Conservation (phyloP, 2,329 filamentous ascomycete genomes). For the Aspergillus amoenus region DNA sequence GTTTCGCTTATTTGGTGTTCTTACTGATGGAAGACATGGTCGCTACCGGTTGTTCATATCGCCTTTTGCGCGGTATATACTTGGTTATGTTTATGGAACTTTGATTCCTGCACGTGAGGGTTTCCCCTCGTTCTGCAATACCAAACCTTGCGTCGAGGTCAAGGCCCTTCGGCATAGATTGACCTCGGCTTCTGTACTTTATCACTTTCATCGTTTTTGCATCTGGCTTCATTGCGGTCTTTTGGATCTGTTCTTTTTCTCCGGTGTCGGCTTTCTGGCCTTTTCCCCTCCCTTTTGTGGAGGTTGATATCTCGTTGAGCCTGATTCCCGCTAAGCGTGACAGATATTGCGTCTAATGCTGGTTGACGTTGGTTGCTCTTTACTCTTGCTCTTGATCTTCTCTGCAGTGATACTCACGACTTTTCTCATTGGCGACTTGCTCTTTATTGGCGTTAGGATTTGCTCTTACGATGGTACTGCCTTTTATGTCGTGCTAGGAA, state of each 20-base stretch:
- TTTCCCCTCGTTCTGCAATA: neutral
- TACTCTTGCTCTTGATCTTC: conserved; percentile 7
- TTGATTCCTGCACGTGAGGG: conserved; percentile 2
- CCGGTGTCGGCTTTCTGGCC: conserved; percentile 10
- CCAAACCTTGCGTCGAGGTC: conserved; percentile 7
- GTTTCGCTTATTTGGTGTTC: conserved; percentile 17
- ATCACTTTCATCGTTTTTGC: conserved; percentile 26
- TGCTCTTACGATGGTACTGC: conserved; percentile 21
- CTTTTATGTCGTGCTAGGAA: conserved; percentile 22
- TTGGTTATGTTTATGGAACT: conserved; percentile 4
- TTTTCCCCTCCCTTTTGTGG: conserved; percentile 4
- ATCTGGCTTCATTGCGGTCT: neutral
- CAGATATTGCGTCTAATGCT: conserved; percentile 13
- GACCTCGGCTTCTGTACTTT: conserved; percentile 30
- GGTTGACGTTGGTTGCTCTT: neutral
- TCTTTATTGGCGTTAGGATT: conserved; percentile 30
- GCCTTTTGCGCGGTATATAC: neutral
- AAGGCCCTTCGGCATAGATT: conserved; percentile 13
- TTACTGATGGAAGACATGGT: conserved; percentile 14
- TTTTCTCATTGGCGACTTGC: conserved; percentile 29
- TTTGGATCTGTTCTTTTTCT: neutral
- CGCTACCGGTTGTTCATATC: conserved; percentile 2
- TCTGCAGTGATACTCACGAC: conserved; percentile 35
- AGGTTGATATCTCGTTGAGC: conserved; percentile 17
- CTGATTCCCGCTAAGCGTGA: conserved; percentile 21